Conservation (phyloP, 164 flowering plant genomes). For the Akebia trifoliata region DNA sequence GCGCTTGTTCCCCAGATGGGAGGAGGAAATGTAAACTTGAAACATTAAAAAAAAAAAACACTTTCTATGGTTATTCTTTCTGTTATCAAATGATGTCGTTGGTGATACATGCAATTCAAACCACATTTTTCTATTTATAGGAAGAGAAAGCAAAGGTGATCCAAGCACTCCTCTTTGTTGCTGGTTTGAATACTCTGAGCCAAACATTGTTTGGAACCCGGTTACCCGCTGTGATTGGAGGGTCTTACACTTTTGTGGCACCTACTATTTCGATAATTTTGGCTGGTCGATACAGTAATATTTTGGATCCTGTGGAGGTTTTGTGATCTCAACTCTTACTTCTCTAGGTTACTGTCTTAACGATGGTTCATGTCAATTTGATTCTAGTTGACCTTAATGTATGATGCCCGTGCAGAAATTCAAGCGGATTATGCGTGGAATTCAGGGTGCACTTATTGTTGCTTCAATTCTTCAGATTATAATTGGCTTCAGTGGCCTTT, state of each 20-base stretch:
- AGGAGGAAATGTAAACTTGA: conserved; percentile 59
- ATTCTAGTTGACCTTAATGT: neutral
- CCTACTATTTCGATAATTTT: too few relatives aligned
- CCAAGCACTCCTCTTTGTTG: conserved; percentile 79
- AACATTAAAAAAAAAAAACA: neutral
- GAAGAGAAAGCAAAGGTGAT: conserved; percentile 79
- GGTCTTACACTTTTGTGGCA: conserved; percentile 63
- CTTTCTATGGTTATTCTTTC: neutral
- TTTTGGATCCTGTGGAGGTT: conserved; percentile 66
- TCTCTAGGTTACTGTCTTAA: neutral
- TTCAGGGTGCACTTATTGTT: too few relatives aligned
- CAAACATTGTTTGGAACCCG: conserved; percentile 75
- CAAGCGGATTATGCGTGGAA: conserved; percentile 66
- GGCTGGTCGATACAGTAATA: conserved; percentile 62
- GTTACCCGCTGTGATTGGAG: conserved; percentile 84
- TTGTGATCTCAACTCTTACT: neutral
- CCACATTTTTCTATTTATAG: conserved; percentile 25
- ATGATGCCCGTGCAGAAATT: conserved; percentile 51
- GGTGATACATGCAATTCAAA: neutral
- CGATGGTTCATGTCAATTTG: neutral
- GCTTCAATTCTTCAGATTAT: conserved; percentile 81
- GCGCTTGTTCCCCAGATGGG: conserved; percentile 86
- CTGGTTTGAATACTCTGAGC: conserved; percentile 68
- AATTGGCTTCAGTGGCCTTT: conserved; percentile 85
- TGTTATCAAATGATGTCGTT: neutral